Evolutionary conservation across 306 rosid genomes (phyloP).

Genomic region (Luffa aegyptiaca): DNA sequence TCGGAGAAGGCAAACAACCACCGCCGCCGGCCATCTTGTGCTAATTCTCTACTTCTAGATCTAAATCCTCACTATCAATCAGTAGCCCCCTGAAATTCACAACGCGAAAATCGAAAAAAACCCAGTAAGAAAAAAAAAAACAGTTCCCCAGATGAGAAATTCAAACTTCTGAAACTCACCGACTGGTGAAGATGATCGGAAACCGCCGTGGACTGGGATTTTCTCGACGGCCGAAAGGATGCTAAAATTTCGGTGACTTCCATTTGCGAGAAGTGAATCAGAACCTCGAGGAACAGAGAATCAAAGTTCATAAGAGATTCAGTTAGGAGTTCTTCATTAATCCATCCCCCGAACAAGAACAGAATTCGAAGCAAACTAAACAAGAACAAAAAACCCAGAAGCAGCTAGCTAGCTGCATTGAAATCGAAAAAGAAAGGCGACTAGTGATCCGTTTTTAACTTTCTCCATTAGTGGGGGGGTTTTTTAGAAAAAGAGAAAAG

Average conservation of each 20-base stretch:
- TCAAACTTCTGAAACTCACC: not conserved
- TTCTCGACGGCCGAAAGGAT: not conserved
- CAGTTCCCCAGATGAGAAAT: not conserved
- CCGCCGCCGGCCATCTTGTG: slow-evolving; percentile 44
- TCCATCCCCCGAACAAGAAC: not conserved
- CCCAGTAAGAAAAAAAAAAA: not conserved
- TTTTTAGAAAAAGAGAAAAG: too few species aligned
- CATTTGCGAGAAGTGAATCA: slow-evolving; percentile 3
- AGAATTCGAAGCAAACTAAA: too few species aligned
- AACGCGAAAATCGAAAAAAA: not conserved
- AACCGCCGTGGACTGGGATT: not conserved
- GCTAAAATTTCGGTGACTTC: not conserved
- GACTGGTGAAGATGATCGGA: not conserved
- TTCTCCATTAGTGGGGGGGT: too few species aligned
- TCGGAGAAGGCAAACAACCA: slow-evolving; percentile 29
- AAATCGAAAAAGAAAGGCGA: too few species aligned
- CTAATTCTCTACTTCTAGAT: slow-evolving; percentile 27
- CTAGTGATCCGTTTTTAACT: too few species aligned
- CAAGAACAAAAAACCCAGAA: too few species aligned
- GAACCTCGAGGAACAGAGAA: slow-evolving; percentile 27
- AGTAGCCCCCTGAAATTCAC: not conserved
- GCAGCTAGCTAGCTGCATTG: too few species aligned
- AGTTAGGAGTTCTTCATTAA: not conserved
- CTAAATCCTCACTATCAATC: not conserved
- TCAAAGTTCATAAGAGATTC: not conserved